These are phyloP conservation scores for Platanus orientalis DNA, from an alignment of 164 flowering plant genomes.

Conservation along the genomic window DNA sequence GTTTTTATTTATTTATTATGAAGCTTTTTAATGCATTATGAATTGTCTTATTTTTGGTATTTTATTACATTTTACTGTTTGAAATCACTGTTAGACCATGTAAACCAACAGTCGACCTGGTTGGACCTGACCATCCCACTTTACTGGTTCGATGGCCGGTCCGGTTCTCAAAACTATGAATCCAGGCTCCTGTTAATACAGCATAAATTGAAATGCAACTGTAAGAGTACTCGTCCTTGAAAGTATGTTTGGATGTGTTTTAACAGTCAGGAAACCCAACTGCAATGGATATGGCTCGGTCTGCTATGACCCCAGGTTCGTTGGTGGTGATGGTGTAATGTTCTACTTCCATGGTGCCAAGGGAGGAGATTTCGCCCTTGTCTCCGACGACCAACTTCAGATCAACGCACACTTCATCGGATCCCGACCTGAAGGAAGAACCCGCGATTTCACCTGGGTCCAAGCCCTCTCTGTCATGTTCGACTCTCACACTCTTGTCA, in stretches of 20 bases:
- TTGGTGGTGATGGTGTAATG: slow-evolving; percentile 76
- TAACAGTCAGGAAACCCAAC: slow-evolving; percentile 41
- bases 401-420: slow-evolving; percentile 65
- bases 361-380: slow-evolving; percentile 58
- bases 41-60: too few species aligned
- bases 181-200: too few species aligned
- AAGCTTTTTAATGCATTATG: too few species aligned
- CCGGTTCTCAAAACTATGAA: too few species aligned
- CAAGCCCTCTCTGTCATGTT: slow-evolving; percentile 66
- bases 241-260: too few species aligned
- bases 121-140: too few species aligned
- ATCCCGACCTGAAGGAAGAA: slow-evolving; percentile 48
- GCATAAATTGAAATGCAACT: too few species aligned
- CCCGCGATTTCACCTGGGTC: slow-evolving; percentile 73
- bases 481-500: slow-evolving; percentile 47
- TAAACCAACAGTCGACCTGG: too few species aligned
- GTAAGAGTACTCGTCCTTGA: neutral
- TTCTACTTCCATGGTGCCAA: slow-evolving; percentile 71
- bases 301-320: slow-evolving; percentile 64
- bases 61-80: too few species aligned
- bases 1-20: too few species aligned
- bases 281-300: slow-evolving; percentile 62
- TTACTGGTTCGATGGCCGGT: too few species aligned
- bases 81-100: too few species aligned
- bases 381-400: slow-evolving; percentile 52